phyloP scores from a whole-genome alignment of 2,329 filamentous ascomycete genomes.

The Aspergillus hortae region DNA sequence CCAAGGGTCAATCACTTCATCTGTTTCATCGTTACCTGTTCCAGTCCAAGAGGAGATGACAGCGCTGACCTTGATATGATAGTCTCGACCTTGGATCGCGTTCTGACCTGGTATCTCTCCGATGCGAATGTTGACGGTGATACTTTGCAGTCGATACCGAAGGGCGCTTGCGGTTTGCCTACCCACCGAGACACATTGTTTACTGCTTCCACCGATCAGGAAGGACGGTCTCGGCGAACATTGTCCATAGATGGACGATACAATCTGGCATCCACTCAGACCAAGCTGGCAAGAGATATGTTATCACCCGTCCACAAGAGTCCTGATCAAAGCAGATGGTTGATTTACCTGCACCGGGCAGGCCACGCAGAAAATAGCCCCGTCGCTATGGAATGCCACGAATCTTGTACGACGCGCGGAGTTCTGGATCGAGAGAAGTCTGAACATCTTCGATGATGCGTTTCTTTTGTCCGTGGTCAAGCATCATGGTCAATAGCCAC shows the following conservation, averaged over 20 bases:
- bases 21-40: not conserved
- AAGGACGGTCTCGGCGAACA: not conserved
- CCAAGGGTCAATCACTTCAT: not conserved
- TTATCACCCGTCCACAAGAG: not conserved
- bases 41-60: not conserved
- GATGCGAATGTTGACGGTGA: not conserved
- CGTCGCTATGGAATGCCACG: constrained; percentile 66
- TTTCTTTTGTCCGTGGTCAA: constrained; percentile 65
- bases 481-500: constrained; percentile 70
- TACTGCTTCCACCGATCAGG: not conserved
- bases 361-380: constrained; percentile 75
- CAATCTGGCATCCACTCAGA: not conserved
- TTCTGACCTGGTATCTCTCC: not conserved
- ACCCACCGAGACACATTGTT: not conserved
- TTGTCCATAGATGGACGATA: not conserved
- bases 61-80: not conserved
- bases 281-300: not conserved
- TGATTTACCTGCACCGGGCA: constrained; percentile 71
- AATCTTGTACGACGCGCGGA: constrained; percentile 17
- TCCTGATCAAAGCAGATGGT: constrained; percentile 42
- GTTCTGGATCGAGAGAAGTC: constrained; percentile 68
- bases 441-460: constrained; percentile 69
- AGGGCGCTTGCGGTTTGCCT: not conserved
- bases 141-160: not conserved
- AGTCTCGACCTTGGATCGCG: not conserved